Evolutionary conservation across 306 rosid species (phyloP).

Genomic region (Luffa aegyptiaca): DNA sequence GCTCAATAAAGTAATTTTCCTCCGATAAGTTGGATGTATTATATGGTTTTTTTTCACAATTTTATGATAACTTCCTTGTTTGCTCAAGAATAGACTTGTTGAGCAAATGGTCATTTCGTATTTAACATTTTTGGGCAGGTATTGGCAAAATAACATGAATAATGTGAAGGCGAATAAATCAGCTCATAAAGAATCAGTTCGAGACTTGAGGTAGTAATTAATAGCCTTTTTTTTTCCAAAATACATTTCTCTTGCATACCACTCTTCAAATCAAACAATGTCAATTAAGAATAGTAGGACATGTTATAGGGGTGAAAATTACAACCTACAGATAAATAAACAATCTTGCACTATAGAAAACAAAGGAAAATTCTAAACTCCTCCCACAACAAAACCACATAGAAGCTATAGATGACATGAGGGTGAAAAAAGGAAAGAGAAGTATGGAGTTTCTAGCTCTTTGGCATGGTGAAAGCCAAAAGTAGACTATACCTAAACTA

Average conservation of each 20-base stretch:
- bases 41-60: neutral
- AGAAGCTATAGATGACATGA: neutral
- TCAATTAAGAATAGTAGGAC: neutral
- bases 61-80: neutral
- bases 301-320: neutral
- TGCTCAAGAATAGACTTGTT: neutral
- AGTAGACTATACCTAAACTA: neutral
- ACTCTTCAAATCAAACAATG: neutral
- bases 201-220: slow-evolving; percentile 67
- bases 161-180: slow-evolving; percentile 94
- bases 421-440: neutral
- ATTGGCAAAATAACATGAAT: slow-evolving; percentile 99
- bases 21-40: neutral
- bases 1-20: slow-evolving; percentile 75
- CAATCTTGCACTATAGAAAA: neutral
- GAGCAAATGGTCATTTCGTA: neutral
- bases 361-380: neutral
- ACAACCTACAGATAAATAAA: neutral
- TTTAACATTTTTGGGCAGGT: slow-evolving; percentile 28
- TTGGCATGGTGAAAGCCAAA: neutral
- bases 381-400: neutral
- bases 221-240: neutral
- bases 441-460: neutral
- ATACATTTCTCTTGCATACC: slow-evolving; percentile 13
- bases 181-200: slow-evolving; percentile 98